Evolutionary conservation across 305 asterid genomes (phyloP).

Genomic region (Fraxinus latifolia): DNA sequence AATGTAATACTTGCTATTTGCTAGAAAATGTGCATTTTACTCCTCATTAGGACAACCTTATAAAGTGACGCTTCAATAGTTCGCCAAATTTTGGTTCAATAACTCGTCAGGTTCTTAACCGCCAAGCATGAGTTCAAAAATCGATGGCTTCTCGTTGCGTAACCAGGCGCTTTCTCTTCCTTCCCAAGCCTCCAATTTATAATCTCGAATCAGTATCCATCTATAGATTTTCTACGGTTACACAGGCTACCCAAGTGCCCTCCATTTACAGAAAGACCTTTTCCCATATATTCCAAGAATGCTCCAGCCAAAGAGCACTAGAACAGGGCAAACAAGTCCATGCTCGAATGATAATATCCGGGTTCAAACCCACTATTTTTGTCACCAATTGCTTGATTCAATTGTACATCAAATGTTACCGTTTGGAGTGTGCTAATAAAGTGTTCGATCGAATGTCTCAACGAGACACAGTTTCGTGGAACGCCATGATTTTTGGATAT

Average conservation of each 20-base stretch:
- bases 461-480: slow-evolving; percentile 67
- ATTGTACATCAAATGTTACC: slow-evolving; percentile 52
- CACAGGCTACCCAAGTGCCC: slow-evolving; percentile 21
- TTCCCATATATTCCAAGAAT: slow-evolving; percentile 66
- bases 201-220: slow-evolving; percentile 1
- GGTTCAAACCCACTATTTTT: slow-evolving; percentile 69
- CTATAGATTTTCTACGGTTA: slow-evolving; percentile 30
- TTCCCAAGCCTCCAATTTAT: slow-evolving; percentile 23
- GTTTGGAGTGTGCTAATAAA: slow-evolving; percentile 43
- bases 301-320: slow-evolving; percentile 48
- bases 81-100: not conserved
- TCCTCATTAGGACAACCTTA: not conserved
- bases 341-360: slow-evolving; percentile 60
- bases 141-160: slow-evolving; percentile 45
- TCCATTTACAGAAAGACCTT: slow-evolving; percentile 46
- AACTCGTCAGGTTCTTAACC: slow-evolving; percentile 11
- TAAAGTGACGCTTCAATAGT: not conserved
- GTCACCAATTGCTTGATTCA: slow-evolving; percentile 77
- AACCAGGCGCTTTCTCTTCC: slow-evolving; percentile 28
- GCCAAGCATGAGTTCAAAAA: slow-evolving; percentile 50
- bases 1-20: too few relatives aligned
- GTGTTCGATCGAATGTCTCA: slow-evolving; percentile 69
- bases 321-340: slow-evolving; percentile 69
- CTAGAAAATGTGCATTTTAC: too few relatives aligned
- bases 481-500: slow-evolving; percentile 68